These are phyloP conservation scores for Claviceps quebecensis DNA, from an alignment of 2,329 filamentous ascomycete species.

Conservation along the genomic window DNA sequence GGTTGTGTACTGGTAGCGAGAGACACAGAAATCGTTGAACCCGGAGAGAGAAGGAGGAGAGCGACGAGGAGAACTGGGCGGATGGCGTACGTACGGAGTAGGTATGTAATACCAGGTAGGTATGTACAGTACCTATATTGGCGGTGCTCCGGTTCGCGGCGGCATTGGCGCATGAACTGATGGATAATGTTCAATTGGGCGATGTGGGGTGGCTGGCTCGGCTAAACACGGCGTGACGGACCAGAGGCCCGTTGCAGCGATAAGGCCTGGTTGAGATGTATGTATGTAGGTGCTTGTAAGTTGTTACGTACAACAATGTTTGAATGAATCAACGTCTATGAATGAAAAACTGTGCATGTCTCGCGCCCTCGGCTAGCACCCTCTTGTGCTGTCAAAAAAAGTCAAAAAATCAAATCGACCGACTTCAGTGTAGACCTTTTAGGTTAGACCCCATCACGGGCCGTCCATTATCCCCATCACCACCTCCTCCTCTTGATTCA, in stretches of 20 bases:
- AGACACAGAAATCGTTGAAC: no score
- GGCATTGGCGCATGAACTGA: no score
- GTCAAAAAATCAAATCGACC: neutral
- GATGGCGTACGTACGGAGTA: no score
- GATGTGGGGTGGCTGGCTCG: no score
- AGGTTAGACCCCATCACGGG: neutral
- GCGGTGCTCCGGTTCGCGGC: no score
- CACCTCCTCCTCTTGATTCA: neutral
- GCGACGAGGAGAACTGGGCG: no score
- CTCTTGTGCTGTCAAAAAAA: neutral
- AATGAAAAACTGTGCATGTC: neutral
- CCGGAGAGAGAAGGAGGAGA: no score
- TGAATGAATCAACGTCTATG: neutral
- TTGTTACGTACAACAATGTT: neutral
- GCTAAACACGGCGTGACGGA: no score
- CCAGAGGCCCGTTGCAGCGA: no score
- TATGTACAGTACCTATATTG: no score
- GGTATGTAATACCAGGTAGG: no score
- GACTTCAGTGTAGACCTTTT: neutral
- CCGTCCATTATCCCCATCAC: neutral
- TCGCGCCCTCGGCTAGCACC: neutral
- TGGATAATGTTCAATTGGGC: no score
- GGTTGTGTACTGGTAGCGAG: neutral
- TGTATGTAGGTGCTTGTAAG: neutral
- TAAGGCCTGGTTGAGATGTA: neutral